These are phyloP conservation scores for Suhomyces guaymorum DNA, from an alignment of 1,139 yeast genomes.

Conservation along the genomic window DNA sequence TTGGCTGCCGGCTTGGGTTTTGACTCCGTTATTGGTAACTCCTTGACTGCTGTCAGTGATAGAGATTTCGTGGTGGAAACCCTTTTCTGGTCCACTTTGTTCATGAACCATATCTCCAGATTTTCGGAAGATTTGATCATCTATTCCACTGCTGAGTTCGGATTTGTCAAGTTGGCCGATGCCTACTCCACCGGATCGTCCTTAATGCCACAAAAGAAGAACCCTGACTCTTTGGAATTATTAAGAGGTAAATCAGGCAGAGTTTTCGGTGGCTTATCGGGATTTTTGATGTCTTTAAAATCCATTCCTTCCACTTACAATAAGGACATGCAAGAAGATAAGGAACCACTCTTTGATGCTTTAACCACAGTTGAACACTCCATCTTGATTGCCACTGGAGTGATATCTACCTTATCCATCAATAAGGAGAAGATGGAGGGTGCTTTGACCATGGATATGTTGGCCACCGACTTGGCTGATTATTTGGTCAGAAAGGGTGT, in stretches of 20 bases:
- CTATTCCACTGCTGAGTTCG: conserved; percentile 96
- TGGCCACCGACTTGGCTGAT: conserved; percentile 97
- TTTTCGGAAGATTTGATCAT: conserved; percentile 93
- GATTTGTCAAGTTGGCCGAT: conserved; percentile 88
- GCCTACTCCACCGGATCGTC: conserved; percentile 99
- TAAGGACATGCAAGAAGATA: conserved; percentile 98
- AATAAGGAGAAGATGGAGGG: conserved; percentile 74
- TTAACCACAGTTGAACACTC: conserved; percentile 91
- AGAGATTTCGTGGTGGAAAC: conserved; percentile 97
- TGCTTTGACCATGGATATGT: conserved; percentile 97
- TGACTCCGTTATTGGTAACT: conserved; percentile 85
- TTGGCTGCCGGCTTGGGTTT: conserved; percentile 80
- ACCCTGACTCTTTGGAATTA: conserved; percentile 93
- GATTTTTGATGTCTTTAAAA: conserved; percentile 93
- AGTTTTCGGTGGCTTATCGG: conserved; percentile 91
- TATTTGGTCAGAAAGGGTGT: conserved; percentile 96
- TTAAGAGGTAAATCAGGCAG: conserved; percentile 97
- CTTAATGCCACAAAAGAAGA: conserved; percentile 98
- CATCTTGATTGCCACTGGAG: conserved; percentile 92
- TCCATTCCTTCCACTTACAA: conserved; percentile 96
- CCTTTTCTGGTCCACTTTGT: conserved; percentile 95
- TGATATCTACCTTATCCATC: conserved; percentile 78
- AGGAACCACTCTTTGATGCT: conserved; percentile 94
- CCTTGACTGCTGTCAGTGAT: conserved; percentile 92
- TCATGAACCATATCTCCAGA: conserved; percentile 93